Conservation (phyloP, 345 rosid genomes). For the Isatis tinctoria region DNA sequence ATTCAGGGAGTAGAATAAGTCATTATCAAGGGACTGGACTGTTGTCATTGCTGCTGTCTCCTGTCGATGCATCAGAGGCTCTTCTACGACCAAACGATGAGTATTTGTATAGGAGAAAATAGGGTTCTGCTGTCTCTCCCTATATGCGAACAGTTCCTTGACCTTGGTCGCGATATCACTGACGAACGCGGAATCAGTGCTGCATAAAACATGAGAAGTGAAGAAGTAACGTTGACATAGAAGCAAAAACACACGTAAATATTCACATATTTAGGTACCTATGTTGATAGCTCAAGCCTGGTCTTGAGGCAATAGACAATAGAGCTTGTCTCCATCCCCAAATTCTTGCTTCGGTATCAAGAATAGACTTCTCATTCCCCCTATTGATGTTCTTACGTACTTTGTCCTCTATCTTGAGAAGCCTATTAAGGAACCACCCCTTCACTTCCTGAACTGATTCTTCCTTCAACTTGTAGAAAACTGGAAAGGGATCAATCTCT, state of each 20-base stretch:
- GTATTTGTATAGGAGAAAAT: not conserved
- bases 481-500: not conserved
- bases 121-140: not conserved
- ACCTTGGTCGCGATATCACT: not conserved
- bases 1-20: not conserved
- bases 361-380: not conserved
- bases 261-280: not conserved
- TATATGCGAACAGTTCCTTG: not conserved
- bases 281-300: not conserved
- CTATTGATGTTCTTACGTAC: not conserved
- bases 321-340: constrained; percentile 16
- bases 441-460: not conserved
- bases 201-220: not conserved
- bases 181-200: not conserved
- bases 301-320: not conserved
- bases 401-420: constrained; percentile 5
- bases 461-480: not conserved
- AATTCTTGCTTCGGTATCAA: constrained; percentile 11
- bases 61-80: not conserved
- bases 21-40: not conserved
- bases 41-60: not conserved
- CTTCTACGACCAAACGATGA: not conserved
- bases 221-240: not conserved
- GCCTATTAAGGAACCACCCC: not conserved
- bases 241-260: not conserved